Base-by-base conservation (phyloP, 225 moss, liverwort and hornwort species). In the Pseudoscleropodium purum region DNA sequence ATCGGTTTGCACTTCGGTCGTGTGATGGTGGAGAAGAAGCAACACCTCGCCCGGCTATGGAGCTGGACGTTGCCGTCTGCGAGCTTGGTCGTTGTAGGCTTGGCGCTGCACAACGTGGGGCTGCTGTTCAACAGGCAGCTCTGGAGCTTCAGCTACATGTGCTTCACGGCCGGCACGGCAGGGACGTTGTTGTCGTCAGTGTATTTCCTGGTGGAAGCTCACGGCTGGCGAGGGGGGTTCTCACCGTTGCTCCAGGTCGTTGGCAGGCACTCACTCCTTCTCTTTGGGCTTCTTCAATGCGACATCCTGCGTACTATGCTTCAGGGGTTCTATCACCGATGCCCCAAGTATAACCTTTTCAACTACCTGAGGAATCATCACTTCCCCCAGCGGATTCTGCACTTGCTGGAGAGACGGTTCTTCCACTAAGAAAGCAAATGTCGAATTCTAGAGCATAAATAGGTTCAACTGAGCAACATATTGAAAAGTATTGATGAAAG, bases 81-180 rank as follows among this genome's bases (percentile, higher is more conserved):
- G 65, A 89, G 80, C 60, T 89, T 96, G 51, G 47, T 95, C 66
- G 68, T 92, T 13, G 39, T 91, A 37, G 96, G 94, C 65, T 87
- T 90, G 49, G 89, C 91, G 23, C 84, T 95, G 21, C 93, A 95
- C 72, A 91, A 91, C 88, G 64, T 92, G 29, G 95, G 94, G 51
- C 82, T 97, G 80, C 82, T 93, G 18, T 89, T 96, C 86, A 95
- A 94, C 93, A 91, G 92, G 80, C 95, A 95, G 87, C 84, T 96
- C 52, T 96, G 94, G 75, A 96, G 92, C 89, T 91, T 96, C 60
- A 97, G 97, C 91, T 97, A 95, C 89, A 88, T 92, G 90, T 94
- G 90, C 86, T 90, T 96, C 90, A 97, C 95, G 33, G 92, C 91
- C 51, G 97, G 95, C 85, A 92, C 87, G 24, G 92, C 94, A 78